phyloP scores from a whole-genome alignment of 2,329 filamentous ascomycete species.

The Pseudogymnoascus verrucosus region DNA sequence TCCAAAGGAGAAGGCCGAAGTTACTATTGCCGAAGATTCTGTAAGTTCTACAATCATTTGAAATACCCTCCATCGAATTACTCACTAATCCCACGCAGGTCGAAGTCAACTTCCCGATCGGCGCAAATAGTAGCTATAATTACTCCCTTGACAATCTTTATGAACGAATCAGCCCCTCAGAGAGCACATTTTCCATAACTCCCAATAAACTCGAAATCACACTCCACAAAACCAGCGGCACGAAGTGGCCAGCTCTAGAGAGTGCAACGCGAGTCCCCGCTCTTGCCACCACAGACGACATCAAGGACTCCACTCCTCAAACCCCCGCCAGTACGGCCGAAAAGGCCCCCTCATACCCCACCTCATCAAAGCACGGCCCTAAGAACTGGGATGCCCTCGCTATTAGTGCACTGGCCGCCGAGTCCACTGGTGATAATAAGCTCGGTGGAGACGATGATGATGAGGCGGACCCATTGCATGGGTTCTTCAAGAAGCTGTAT shows the following conservation, averaged over 20 bases:
- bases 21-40: conserved; percentile 32
- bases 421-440: conserved; percentile 30
- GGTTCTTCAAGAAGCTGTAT: conserved; percentile 89
- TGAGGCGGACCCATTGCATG: conserved; percentile 59
- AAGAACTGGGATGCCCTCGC: conserved; percentile 89
- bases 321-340: conserved; percentile 9
- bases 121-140: conserved; percentile 42
- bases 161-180: conserved; percentile 51
- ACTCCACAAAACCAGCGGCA: conserved; percentile 58
- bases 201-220: conserved; percentile 73
- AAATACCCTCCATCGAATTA: neutral
- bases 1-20: conserved; percentile 44
- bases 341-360: conserved; percentile 57
- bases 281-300: neutral
- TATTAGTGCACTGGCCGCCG: conserved; percentile 34
- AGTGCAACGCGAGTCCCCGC: conserved; percentile 7
- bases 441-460: conserved; percentile 46
- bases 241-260: conserved; percentile 25
- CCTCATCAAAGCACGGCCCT: conserved; percentile 71
- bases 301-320: conserved; percentile 3
- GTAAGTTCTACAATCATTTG: conserved; percentile 17
- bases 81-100: conserved; percentile 31
- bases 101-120: conserved; percentile 50
- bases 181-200: conserved; percentile 57
- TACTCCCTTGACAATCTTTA: conserved; percentile 61